phyloP scores from a whole-genome alignment of 257 asterid genomes.

The Mentha longifolia region DNA sequence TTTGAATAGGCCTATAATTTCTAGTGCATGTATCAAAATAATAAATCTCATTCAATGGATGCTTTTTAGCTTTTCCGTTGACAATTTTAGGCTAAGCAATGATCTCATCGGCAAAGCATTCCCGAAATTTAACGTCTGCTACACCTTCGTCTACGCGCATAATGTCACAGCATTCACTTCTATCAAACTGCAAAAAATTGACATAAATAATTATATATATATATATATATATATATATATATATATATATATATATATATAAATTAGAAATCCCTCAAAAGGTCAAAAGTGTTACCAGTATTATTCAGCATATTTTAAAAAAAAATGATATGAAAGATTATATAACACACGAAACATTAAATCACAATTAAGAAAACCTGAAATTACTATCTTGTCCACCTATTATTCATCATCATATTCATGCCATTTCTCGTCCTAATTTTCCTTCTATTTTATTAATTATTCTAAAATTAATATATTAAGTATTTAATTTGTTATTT shows the following conservation, averaged over 20 bases:
- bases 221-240: no score
- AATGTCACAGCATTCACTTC: slow-evolving; percentile 69
- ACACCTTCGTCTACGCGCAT: slow-evolving; percentile 30
- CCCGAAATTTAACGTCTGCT: slow-evolving; percentile 49
- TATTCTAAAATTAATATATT: no score
- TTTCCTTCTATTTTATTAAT: no score
- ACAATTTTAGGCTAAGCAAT: slow-evolving; percentile 38
- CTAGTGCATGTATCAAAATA: neutral
- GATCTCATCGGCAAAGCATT: slow-evolving; percentile 53
- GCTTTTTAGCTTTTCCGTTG: neutral
- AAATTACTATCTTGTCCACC: no score
- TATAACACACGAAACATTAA: no score
- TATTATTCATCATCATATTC: no score
- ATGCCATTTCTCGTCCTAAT: no score
- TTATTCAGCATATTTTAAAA: no score
- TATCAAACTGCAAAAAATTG: slow-evolving; percentile 38
- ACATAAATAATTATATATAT: neutral
- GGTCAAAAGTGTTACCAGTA: neutral
- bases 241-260: neutral
- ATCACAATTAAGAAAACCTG: no score
- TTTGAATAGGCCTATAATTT: neutral
- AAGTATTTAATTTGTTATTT: no score
- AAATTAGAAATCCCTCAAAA: neutral
- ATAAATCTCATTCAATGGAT: neutral
- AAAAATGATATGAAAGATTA: no score